Conservation (phyloP, 257 asterid species). For the Primulina huaijiensis region DNA sequence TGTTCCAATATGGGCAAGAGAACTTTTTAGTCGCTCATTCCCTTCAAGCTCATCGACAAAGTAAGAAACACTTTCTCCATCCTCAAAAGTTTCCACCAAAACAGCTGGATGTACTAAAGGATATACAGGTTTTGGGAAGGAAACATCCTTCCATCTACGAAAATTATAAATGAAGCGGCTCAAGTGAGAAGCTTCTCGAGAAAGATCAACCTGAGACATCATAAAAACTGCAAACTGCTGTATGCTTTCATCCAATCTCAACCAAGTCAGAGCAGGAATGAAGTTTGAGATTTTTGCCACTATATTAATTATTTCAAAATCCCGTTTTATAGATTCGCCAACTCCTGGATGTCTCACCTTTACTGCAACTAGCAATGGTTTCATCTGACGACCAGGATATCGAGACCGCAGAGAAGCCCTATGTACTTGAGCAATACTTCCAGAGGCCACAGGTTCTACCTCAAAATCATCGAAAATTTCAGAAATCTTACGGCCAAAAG, state of each 20-base stretch:
- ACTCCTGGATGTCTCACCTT: slow-evolving; percentile 93
- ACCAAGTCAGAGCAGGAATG: slow-evolving; percentile 71
- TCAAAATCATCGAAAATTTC: slow-evolving; percentile 81
- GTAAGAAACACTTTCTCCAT: slow-evolving; percentile 71
- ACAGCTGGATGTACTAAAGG: slow-evolving; percentile 92
- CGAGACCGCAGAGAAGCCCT: slow-evolving; percentile 62
- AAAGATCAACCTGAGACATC: slow-evolving; percentile 92
- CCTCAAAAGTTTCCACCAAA: slow-evolving; percentile 85
- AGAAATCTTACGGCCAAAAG: slow-evolving; percentile 62
- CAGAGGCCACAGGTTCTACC: slow-evolving; percentile 86
- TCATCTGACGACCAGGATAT: slow-evolving; percentile 52
- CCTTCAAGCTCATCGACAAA: slow-evolving; percentile 69
- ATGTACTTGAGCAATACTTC: slow-evolving; percentile 89
- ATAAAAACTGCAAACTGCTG: slow-evolving; percentile 83
- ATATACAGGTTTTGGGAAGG: slow-evolving; percentile 89
- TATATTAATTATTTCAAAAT: slow-evolving; percentile 68
- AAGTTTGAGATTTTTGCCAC: slow-evolving; percentile 61
- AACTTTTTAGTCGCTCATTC: slow-evolving; percentile 60
- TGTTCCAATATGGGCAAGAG: slow-evolving; percentile 86
- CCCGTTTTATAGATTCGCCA: slow-evolving; percentile 84
- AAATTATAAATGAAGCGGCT: slow-evolving; percentile 84
- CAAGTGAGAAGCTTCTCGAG: slow-evolving; percentile 86
- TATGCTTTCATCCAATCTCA: slow-evolving; percentile 85
- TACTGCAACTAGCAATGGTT: slow-evolving; percentile 74
- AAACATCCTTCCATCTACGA: slow-evolving; percentile 79